phyloP scores from a whole-genome alignment of 1,284 basidiomycete species.

The Naganishia albida region DNA sequence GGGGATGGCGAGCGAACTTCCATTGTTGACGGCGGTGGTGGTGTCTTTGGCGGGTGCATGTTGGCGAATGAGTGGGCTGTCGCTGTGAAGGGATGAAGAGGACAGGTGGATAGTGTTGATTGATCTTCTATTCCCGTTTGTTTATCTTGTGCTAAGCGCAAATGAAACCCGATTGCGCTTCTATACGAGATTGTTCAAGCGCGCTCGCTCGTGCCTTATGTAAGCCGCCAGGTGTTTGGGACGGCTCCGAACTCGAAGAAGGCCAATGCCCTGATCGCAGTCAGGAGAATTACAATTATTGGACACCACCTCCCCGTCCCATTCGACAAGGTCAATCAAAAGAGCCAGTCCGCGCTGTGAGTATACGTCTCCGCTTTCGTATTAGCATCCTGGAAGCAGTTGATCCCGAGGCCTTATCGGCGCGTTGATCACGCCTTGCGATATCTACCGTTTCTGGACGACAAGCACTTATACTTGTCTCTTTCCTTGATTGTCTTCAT shows the following conservation, averaged over 20 bases:
- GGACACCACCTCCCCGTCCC: too few species aligned
- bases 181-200: background rate
- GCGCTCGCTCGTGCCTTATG: background rate
- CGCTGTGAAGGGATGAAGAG: background rate
- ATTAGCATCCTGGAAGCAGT: too few species aligned
- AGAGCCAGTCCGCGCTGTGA: too few species aligned
- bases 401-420: too few species aligned
- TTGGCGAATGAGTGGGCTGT: background rate
- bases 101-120: background rate
- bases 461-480: too few species aligned
- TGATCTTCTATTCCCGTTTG: conserved; percentile 1
- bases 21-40: background rate
- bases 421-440: too few species aligned
- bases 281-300: too few species aligned
- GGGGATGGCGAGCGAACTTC: conserved; percentile 10
- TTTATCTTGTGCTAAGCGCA: conserved; percentile 13
- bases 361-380: too few species aligned
- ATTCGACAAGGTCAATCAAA: too few species aligned
- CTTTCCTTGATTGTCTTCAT: background rate
- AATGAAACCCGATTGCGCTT: background rate
- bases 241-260: too few species aligned
- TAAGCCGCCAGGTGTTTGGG: background rate
- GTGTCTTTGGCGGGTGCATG: conserved; percentile 13
- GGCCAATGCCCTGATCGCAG: too few species aligned
- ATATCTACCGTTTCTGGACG: too few species aligned